Evolutionary conservation across 345 rosid species (phyloP), one percentile per base, ranked within the genome.

Genomic region (Eucalyptus caleyi): DNA sequence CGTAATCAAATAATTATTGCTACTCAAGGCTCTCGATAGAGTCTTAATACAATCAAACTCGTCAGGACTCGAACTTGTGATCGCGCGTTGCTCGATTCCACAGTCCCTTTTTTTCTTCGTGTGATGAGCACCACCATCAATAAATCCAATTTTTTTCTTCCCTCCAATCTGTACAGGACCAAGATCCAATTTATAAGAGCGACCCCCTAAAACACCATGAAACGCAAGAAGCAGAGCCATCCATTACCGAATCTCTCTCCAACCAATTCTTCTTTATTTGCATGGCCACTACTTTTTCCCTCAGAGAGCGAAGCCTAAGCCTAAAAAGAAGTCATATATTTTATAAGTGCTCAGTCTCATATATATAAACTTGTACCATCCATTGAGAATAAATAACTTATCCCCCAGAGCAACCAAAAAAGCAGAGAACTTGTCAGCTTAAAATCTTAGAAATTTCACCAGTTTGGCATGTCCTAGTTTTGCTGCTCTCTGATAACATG

Each of bases 401-500:
- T 42, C 42, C 30, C 83, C 47, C 13, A 11, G 30, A 77, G 45
- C 83, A 21, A 77, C 45, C 45, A 21, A 37, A 37, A 37, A 37
- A 19, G 83, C 82, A 19, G 45, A 77, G 83, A 37, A 37, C 6
- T 6, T 77, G 37, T 11, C 83, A 72, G 82, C 82, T 72, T 37
- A 34, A 18, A 5, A 24, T n/a, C 40, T 77, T 86, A 56, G 30
- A 40, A 34, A 51, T 50, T 27, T 51, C 44, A 51, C 40, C 44
- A 21, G 21, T 51, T 32, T 16, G 56, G 65, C 90, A 86, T 86
- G 72, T 86, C 85, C 32, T 27, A 40, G 44, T 9, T 49, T 72
- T 69, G 80, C 60, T 85, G 42, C 90, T 87, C 24, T 87, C 89
- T 91, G 89, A 91, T 90, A 89, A 91, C 92, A 95, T 94, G 91